Base-by-base conservation (phyloP, 73 alveolate genomes). In the Tetrahymena malaccensis region DNA sequence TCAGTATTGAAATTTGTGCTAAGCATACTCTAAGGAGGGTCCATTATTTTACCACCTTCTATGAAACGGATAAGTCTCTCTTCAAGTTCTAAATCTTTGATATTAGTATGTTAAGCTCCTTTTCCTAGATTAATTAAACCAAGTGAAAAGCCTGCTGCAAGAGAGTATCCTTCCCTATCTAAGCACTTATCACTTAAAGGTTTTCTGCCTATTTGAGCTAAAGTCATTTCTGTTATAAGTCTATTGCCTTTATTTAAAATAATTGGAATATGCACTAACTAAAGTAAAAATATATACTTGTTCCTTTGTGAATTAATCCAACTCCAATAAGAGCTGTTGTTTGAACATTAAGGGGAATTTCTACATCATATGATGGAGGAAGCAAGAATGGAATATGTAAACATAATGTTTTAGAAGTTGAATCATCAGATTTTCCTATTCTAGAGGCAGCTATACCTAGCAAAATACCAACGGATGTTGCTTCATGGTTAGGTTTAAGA, bases 401-500 rank as follows among this genome's bases (percentile, higher is more conserved):
- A 89, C 99, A 97, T 44, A 99, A 98, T 56, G 99, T 98, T 85
- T 99, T 97, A 94, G 99, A 98, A 43, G 98, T 97, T 55, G 98
- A 97, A 55, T 99, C 99, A 96, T 99, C 99, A 99, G 98, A 98
- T 35, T 99, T 96, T 55, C 99, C 99, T n/a, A 99, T 96, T 95
- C 98, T 97, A 95, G 99, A 98, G 1, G 99, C 99, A 55, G 99
- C 99, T 94, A 99, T 98, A 21, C 99, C 99, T 43, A 99, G 96
- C 43, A 98, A 97, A 85, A 99, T 97, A 27, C 99, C 99, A 15
- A 99, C 99, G 43, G 99, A 97, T 21, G 99, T 98, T 7, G 99
- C 99, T 95, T 99, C 99, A 96, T 99, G 99, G 93, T 99, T 97
- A 22, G 99, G 96, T 85, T 98, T 98, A 96, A 99, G 95, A 94